These are phyloP conservation scores for Chenopodium formosanum DNA, from an alignment of 148 eudicot genomes.

Conservation along the genomic window DNA sequence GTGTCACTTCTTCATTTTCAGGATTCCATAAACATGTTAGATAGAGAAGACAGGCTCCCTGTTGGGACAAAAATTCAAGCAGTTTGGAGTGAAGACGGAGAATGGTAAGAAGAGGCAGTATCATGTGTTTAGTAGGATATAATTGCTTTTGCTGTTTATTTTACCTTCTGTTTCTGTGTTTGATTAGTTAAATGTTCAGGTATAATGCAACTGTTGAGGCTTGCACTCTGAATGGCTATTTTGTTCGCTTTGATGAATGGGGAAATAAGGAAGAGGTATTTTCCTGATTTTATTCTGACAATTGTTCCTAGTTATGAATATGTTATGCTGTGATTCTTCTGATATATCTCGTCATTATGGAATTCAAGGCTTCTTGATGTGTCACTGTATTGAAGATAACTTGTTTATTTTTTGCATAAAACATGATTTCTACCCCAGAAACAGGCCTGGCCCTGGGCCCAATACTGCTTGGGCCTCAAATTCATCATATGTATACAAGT, in stretches of 20 bases:
- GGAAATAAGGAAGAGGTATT: conserved; percentile 95
- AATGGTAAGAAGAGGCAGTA: conserved; percentile 54
- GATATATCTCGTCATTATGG: neutral
- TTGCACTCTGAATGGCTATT: conserved; percentile 70
- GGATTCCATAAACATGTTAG: conserved; percentile 37
- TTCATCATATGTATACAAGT: no score
- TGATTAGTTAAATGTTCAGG: conserved; percentile 79
- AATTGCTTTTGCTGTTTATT: conserved; percentile 17
- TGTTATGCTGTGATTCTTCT: neutral
- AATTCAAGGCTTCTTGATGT: neutral
- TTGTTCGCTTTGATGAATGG: conserved; percentile 74
- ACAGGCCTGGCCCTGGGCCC: neutral
- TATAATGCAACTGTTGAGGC: conserved; percentile 81
- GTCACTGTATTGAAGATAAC: neutral
- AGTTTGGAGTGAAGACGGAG: conserved; percentile 97
- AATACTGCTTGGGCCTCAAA: no score
- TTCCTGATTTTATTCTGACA: neutral
- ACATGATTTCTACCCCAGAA: neutral
- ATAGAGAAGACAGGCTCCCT: conserved; percentile 57
- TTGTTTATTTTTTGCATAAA: neutral
- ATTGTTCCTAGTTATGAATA: neutral
- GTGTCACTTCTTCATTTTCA: conserved; percentile 21
- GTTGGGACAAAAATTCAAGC: conserved; percentile 90
- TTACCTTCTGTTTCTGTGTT: conserved; percentile 31
- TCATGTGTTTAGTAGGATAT: conserved; percentile 8